Evolutionary conservation across 2,329 filamentous ascomycete genomes (phyloP), one percentile per base, ranked within the genome.

Genomic region (Aspergillus sp.): DNA sequence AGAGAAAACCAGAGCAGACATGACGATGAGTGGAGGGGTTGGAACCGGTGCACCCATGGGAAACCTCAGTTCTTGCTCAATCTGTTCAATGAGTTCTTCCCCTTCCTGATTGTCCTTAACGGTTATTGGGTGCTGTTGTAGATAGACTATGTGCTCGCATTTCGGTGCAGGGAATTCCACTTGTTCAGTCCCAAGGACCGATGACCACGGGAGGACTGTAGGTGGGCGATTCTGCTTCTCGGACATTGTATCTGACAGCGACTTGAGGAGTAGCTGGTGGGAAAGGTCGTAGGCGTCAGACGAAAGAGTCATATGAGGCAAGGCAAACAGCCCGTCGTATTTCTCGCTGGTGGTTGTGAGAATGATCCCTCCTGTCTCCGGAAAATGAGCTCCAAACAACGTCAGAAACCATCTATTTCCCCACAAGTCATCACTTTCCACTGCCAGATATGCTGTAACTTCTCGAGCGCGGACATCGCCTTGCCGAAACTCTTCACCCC

Each of bases 301-400:
- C 4, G 76, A 78, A 10, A 87, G 77, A 0, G 86, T 75, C 44
- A 98, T 77, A 65, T 97, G 89, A 28, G 93, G 90, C 41, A 97
- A 72, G 2, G 83, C 86, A 64, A 94, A 94, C 47, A 97, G 83
- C 39, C 93, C 90, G n/a, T 85, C 81, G 60, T 93, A 93, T 71
- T 94, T 96, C 61, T 95, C 86, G 65, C 89, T 96, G 42, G 89
- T 91, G 0, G 91, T 96, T 1, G 85, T 87, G 62, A 97, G 72
- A 33, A 97, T 72, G 43, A 93, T 80, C 9, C 82, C 79, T 1
- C 93, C 93, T 52, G 85, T 80, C n/a, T 79, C 77, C 34, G 85
- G 82, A 75, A 89, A 94, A 70, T 97, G 91, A 3, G 94, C 78
- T 3, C 93, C 93, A 66, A 88, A 83, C 43, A 95, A 70, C 44